Percentiles rank a stretch among this genome's conserved stretches.
phyloP scores from a whole-genome alignment of 2,329 filamentous ascomycete genomes.

The Cercospora sp. region DNA sequence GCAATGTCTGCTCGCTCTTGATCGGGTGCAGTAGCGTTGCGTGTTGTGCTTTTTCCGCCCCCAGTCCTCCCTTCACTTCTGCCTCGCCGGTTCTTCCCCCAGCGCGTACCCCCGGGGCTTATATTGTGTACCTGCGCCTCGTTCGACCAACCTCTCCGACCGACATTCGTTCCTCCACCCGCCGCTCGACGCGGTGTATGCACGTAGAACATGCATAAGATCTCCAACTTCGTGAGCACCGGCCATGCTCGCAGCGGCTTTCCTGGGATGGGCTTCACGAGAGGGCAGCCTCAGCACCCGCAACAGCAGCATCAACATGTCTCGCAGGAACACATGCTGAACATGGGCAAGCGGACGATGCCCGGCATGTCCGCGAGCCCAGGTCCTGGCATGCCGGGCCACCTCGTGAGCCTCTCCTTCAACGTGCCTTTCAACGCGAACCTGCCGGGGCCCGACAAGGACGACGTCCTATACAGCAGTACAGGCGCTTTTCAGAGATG shows the following conservation, averaged over 20 bases:
- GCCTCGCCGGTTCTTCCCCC: constrained; percentile 1
- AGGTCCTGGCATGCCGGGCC: constrained; percentile 68
- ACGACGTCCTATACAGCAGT: constrained; percentile 92
- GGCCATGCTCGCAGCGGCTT: constrained; percentile 66
- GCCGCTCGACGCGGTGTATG: constrained; percentile 23
- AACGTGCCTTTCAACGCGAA: constrained; percentile 95
- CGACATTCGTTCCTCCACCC: constrained; percentile 17
- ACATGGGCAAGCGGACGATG: constrained; percentile 55
- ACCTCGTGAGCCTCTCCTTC: constrained; percentile 89
- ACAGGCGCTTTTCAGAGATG: constrained; percentile 84
- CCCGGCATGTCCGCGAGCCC: constrained; percentile 45
- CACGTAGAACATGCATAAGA: constrained; percentile 60
- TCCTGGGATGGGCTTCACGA: constrained; percentile 61
- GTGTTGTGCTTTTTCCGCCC: constrained; percentile 18
- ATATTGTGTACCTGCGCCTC: constrained; percentile 9
- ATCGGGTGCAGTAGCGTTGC: constrained; percentile 24
- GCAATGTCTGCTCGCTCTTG: constrained; percentile 29
- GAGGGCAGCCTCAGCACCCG: constrained; percentile 55
- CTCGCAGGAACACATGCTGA: constrained; percentile 20
- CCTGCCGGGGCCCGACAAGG: constrained; percentile 85
- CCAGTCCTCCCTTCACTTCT: constrained; percentile 19
- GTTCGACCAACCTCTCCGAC: constrained; percentile 13
- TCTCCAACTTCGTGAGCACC: constrained; percentile 60
- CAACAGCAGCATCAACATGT: constrained; percentile 23
- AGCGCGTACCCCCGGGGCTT: constrained; percentile 1